These are phyloP conservation scores for Thamnidium elegans DNA, from an alignment of 192 early-diverging fungal species.

Conservation along the genomic window DNA sequence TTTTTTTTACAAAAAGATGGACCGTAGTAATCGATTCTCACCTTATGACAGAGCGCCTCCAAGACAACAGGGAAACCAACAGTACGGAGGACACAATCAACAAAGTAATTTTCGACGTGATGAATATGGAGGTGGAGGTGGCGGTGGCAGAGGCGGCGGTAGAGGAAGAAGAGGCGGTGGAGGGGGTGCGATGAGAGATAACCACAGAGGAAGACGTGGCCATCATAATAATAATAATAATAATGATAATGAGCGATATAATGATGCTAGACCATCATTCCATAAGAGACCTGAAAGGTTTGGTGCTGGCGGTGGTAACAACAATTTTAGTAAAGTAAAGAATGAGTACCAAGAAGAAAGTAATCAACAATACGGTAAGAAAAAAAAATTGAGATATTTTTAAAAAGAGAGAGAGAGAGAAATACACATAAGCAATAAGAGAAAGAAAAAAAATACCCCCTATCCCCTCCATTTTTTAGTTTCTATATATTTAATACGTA, in stretches of 20 bases:
- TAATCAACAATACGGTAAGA: constrained; percentile 16
- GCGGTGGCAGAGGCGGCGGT: neutral
- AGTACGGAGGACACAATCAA: neutral
- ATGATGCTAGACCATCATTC: constrained; percentile 3
- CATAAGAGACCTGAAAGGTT: constrained; percentile 1
- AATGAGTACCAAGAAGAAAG: neutral
- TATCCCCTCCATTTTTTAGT: too few species aligned
- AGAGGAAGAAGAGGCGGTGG: constrained; percentile 12
- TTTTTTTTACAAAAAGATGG: neutral
- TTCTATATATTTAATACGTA: neutral
- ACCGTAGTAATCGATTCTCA: constrained; percentile 14
- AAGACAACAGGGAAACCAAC: neutral
- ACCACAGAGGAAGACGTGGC: neutral
- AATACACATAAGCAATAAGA: neutral
- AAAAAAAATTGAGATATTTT: neutral
- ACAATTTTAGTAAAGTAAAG: neutral
- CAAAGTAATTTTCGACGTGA: constrained; percentile 13
- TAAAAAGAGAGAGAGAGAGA: neutral
- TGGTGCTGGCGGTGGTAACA: neutral
- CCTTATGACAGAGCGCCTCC: constrained; percentile 14
- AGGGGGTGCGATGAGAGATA: neutral
- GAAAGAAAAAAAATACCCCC: neutral
- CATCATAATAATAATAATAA: constrained; percentile 6
- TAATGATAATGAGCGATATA: neutral
- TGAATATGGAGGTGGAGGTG: constrained; percentile 8